Evolutionary conservation across 2,329 filamentous ascomycete genomes (phyloP), one percentile per base, ranked within the genome.

Genomic region (Cercospora berteroae): DNA sequence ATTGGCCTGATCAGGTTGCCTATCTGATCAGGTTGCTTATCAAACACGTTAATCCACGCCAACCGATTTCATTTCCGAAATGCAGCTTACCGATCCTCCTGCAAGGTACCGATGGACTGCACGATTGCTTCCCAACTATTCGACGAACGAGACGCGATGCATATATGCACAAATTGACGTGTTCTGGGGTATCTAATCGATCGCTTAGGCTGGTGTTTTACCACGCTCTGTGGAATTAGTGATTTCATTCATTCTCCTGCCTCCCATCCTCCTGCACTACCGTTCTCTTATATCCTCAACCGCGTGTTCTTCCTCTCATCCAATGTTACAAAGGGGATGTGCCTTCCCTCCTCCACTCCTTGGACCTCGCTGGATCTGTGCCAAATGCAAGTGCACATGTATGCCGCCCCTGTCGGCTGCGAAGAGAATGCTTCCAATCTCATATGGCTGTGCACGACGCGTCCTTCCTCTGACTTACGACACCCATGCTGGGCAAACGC

Each of bases 141-240:
- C 16, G 16, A 42, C 3, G 36, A n/a, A 5, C 16, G 36, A 42
- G 23, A 29, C n/a, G n/a, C n/a, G n/a, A 52, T 25, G n/a, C 12
- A 27, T 16, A 13, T 5, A 55, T 55, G 48, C 48, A 55, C 48
- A 55, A 27, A 16, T 27, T 55, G 48, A 55, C 48, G 48, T 7
- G 23, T 29, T 63, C 44, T 55, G 60, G 60, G 60, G 60, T 63
- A 56, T 63, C 44, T 63, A 56, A 31, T 63, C 60, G 48, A 56
- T 31, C 48, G 52, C 20, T 63, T 27, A 31, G 44, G 48, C 27
- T 63, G 44, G 48, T 56, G n/a, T 25, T 16, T 55, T 55, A 27
- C 12, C 48, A 16, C 23, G 25, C 48, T 50, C 44, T 50, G 20
- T 55, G 23, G 9, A 55, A 27, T 27, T 55, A 55, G 48, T 55